phyloP scores from a whole-genome alignment of 352 stramenopile species.

The Phytopythium chamaehyphon region DNA sequence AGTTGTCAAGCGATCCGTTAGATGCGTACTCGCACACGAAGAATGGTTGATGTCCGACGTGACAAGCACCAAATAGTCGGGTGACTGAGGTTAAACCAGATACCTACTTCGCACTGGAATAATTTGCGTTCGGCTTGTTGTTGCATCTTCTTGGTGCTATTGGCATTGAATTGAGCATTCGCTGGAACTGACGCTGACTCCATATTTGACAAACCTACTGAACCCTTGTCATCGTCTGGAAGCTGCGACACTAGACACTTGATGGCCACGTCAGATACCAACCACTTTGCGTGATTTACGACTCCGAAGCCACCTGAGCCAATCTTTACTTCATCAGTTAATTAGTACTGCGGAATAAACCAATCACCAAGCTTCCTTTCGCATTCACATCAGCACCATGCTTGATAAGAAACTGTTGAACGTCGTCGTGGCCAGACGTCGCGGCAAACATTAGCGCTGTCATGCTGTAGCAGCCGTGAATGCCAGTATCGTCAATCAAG shows the following conservation, averaged over 20 bases:
- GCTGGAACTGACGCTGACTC: too few species aligned
- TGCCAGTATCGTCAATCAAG: too few species aligned
- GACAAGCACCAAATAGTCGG: conserved; percentile 24
- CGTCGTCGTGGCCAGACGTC: too few species aligned
- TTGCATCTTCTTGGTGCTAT: background rate
- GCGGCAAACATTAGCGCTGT: too few species aligned
- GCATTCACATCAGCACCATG: too few species aligned
- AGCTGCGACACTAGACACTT: background rate
- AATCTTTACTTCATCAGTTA: background rate
- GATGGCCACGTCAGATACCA: background rate
- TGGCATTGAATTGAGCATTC: background rate
- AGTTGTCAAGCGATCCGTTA: background rate
- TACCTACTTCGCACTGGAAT: conserved; percentile 17
- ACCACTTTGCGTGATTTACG: background rate
- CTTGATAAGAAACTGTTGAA: too few species aligned
- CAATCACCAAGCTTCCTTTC: background rate
- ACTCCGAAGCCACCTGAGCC: background rate
- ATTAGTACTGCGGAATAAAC: background rate
- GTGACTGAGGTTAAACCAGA: conserved; percentile 29
- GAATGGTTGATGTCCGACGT: conserved; percentile 3
- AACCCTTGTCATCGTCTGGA: too few species aligned
- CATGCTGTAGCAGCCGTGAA: too few species aligned
- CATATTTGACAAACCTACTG: too few species aligned
- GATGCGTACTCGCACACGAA: conserved; percentile 2
- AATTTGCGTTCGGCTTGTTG: conserved; percentile 10